Percentiles rank a stretch among this genome's conserved stretches.
Conservation (phyloP, 2,329 filamentous ascomycete species). For the Aspergillus terreus region DNA sequence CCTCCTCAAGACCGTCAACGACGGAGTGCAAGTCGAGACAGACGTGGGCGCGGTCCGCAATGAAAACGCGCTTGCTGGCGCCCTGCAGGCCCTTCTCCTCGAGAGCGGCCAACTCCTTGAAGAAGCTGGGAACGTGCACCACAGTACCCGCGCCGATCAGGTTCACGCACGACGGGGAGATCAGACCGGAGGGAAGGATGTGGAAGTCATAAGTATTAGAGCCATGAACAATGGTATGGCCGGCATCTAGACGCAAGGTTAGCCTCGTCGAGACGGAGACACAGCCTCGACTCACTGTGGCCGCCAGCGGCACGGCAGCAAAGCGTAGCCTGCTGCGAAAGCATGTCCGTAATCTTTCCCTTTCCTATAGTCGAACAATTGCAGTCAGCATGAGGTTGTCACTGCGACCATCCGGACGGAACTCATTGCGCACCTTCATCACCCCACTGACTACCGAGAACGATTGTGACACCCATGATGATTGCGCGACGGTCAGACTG, state of each 20-base stretch:
- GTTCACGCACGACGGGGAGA: conserved; percentile 44
- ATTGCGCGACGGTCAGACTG: background rate
- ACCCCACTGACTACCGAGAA: conserved; percentile 47
- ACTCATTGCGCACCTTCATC: conserved; percentile 38
- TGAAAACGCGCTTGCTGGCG: conserved; percentile 41
- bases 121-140: conserved; percentile 46
- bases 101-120: conserved; percentile 44
- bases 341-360: conserved; percentile 48
- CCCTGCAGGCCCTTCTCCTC: conserved; percentile 42
- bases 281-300: conserved; percentile 36
- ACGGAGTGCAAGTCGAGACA: conserved; percentile 44
- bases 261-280: background rate
- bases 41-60: conserved; percentile 46
- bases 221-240: conserved; percentile 47
- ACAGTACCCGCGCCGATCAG: conserved; percentile 47
- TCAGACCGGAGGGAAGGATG: conserved; percentile 45
- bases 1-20: conserved; percentile 46
- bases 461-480: conserved; percentile 39
- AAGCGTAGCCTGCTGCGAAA: conserved; percentile 42
- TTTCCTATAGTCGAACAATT: conserved; percentile 33
- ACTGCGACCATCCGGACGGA: background rate
- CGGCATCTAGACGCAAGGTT: conserved; percentile 32
- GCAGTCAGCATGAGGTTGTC: conserved; percentile 4
- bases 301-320: conserved; percentile 46
- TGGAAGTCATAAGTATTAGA: conserved; percentile 48